phyloP scores from a whole-genome alignment of 805 yeast genomes.

The Ogataea paradorogensis region DNA sequence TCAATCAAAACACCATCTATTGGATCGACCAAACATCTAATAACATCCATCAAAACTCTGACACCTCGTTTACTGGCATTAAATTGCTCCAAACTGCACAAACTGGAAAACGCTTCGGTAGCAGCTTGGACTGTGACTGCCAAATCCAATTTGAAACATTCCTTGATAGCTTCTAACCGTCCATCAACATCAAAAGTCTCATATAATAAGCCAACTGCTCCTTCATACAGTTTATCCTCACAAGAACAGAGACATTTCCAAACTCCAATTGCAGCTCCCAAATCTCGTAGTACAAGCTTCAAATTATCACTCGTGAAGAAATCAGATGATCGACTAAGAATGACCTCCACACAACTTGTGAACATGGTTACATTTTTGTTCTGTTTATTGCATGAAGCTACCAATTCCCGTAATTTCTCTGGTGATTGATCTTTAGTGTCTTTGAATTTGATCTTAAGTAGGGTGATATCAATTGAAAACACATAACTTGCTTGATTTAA shows the following conservation, averaged over 20 bases:
- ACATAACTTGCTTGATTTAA: conserved; percentile 19
- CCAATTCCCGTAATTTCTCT: conserved; percentile 20
- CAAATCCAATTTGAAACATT: conserved; percentile 45
- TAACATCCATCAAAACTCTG: conserved; percentile 70
- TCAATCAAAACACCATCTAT: conserved; percentile 50
- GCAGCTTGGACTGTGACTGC: conserved; percentile 44
- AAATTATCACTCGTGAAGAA: conserved; percentile 17
- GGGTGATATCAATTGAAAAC: conserved; percentile 24
- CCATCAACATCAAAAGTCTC: conserved; percentile 80
- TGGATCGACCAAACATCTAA: conserved; percentile 62
- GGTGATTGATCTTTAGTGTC: conserved; percentile 10
- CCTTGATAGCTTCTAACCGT: conserved; percentile 69
- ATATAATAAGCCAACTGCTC: conserved; percentile 67
- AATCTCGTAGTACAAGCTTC: conserved; percentile 38
- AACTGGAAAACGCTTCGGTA: conserved; percentile 25
- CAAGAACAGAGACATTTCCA: conserved; percentile 77
- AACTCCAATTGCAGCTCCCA: conserved; percentile 54
- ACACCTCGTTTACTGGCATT: conserved; percentile 47
- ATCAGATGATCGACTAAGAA: conserved; percentile 28
- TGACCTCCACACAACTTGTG: conserved; percentile 19
- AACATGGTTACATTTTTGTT: conserved; percentile 24
- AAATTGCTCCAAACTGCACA: conserved; percentile 20
- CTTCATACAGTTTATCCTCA: conserved; percentile 53
- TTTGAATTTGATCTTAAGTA: conserved; percentile 19
- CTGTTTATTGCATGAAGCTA: conserved; percentile 27